Evolutionary conservation across 352 stramenopile species (phyloP).

Genomic region (Globisporangium okanoganense): DNA sequence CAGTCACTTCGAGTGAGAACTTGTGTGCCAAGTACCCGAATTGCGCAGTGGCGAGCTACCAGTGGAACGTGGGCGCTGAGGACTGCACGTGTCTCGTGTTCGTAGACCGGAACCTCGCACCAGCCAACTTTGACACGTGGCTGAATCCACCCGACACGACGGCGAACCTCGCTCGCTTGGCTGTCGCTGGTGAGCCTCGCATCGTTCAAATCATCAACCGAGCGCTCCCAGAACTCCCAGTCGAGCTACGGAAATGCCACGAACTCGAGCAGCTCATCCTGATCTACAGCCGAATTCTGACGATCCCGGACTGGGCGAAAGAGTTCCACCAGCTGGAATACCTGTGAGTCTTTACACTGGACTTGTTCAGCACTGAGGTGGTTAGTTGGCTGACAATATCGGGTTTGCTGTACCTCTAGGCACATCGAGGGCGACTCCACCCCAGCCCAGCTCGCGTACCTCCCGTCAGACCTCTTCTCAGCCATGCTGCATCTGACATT

Average conservation of each 20-base stretch:
- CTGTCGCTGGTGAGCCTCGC: slow-evolving; percentile 13
- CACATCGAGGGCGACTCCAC: slow-evolving; percentile 21
- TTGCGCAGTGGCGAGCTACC: slow-evolving; percentile 21
- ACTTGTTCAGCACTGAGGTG: neutral
- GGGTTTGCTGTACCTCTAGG: slow-evolving; percentile 2
- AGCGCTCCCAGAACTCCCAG: slow-evolving; percentile 10
- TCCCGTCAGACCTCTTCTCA: slow-evolving; percentile 7
- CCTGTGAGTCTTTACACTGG: slow-evolving; percentile 2
- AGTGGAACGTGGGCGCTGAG: slow-evolving; percentile 16
- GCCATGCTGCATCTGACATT: slow-evolving; percentile 5
- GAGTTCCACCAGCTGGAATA: slow-evolving; percentile 10
- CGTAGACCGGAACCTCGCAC: slow-evolving; percentile 11
- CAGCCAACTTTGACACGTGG: slow-evolving; percentile 16
- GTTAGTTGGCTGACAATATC: neutral
- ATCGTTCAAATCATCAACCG: slow-evolving; percentile 27
- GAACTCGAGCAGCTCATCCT: slow-evolving; percentile 17
- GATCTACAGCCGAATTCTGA: slow-evolving; percentile 4
- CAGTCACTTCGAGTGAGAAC: neutral
- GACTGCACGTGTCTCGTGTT: slow-evolving; percentile 25
- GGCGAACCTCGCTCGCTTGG: slow-evolving; percentile 6
- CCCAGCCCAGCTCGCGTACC: neutral
- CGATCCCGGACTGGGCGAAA: slow-evolving; percentile 8
- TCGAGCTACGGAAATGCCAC: slow-evolving; percentile 12
- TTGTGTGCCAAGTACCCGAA: slow-evolving; percentile 5
- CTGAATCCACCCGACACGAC: slow-evolving; percentile 12